Conservation (phyloP, 176 grass and related monocot genomes). For the Eragrostis curvula region DNA sequence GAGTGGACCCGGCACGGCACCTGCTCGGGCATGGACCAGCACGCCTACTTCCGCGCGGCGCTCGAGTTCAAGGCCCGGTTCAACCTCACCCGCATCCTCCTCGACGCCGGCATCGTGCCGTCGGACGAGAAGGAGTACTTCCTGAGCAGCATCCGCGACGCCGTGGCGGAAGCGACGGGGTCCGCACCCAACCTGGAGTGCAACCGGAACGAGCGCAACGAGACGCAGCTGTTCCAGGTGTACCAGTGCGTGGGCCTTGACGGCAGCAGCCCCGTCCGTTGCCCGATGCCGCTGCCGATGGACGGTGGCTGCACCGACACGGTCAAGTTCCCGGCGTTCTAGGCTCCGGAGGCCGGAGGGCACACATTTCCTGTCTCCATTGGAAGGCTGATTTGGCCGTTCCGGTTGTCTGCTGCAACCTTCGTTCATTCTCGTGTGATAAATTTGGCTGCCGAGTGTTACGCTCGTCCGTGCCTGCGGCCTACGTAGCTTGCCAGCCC, state of each 20-base stretch:
- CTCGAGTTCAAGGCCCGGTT: too few species aligned
- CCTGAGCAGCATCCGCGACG: constrained; percentile 30
- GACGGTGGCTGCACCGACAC: constrained; percentile 9
- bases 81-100: too few species aligned
- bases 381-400: too few species aligned
- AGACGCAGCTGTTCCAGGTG: constrained; percentile 57
- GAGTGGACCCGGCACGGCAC: constrained; percentile 57
- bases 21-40: constrained; percentile 44
- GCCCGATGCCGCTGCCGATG: constrained; percentile 27
- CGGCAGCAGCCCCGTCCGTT: constrained; percentile 35
- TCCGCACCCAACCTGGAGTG: constrained; percentile 52
- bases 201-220: constrained; percentile 35
- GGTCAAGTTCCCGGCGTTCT: constrained; percentile 63
- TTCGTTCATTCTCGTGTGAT: too few species aligned
- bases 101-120: too few species aligned
- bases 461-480: too few species aligned
- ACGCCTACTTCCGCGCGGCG: too few species aligned
- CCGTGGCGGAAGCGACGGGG: constrained; percentile 33
- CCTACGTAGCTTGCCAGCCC: not conserved
- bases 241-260: constrained; percentile 49
- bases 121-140: too few species aligned
- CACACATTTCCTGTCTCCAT: too few species aligned
- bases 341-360: too few species aligned
- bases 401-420: too few species aligned
- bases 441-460: too few species aligned